Conservation (phyloP, 1,284 basidiomycete species). For the Cutaneotrichosporon mucoides region DNA sequence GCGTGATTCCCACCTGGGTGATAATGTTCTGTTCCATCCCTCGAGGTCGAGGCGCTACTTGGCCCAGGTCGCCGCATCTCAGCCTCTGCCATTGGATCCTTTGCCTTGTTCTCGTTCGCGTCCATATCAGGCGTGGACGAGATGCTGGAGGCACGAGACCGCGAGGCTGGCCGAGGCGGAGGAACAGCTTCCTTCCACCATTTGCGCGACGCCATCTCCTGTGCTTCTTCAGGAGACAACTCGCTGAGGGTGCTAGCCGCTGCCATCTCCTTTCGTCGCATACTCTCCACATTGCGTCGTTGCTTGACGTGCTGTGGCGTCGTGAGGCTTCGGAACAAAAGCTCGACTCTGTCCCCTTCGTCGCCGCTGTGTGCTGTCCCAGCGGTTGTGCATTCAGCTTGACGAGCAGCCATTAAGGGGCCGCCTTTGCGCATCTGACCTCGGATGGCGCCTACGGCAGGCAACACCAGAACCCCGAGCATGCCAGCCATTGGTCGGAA, state of each 20-base stretch:
- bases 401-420: neutral
- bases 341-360: too few species aligned
- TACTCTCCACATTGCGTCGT: neutral
- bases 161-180: neutral
- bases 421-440: neutral
- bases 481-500: neutral
- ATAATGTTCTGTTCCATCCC: too few species aligned
- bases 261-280: neutral
- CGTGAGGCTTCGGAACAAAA: too few species aligned
- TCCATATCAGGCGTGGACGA: neutral
- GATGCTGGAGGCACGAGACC: neutral
- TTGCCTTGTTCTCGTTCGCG: too few species aligned
- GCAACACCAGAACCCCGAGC: neutral
- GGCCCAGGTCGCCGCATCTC: too few species aligned
- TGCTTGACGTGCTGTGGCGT: neutral
- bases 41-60: too few species aligned
- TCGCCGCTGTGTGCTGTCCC: neutral
- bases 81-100: too few species aligned
- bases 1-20: too few species aligned
- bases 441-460: neutral
- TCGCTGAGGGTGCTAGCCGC: neutral
- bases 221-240: neutral
- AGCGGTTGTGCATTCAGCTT: neutral
- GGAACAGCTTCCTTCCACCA: slow-evolving; percentile 1
- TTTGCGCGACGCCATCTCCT: neutral